Evolutionary conservation across 106 monocot genomes (phyloP).

Genomic region (Hemerocallis citrina): DNA sequence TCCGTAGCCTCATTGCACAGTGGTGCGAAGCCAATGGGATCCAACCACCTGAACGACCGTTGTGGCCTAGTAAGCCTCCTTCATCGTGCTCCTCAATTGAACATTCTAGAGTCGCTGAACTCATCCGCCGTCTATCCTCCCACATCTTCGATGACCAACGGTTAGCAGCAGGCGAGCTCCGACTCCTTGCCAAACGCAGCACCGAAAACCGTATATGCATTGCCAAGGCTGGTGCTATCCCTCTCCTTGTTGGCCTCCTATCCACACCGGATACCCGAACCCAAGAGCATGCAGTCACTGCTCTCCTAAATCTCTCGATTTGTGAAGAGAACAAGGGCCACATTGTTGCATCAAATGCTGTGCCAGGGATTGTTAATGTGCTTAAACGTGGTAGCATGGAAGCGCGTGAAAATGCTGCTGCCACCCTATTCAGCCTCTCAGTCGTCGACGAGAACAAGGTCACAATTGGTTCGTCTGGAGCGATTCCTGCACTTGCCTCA

Average conservation of each 20-base stretch:
- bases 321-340: conserved; percentile 64
- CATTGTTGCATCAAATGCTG: conserved; percentile 47
- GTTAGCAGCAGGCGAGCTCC: conserved; percentile 53
- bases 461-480: conserved; percentile 51
- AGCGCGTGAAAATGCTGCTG: conserved; percentile 79
- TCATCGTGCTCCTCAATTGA: conserved; percentile 35
- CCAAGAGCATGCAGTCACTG: conserved; percentile 80
- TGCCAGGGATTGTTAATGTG: conserved; percentile 62
- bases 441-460: conserved; percentile 74
- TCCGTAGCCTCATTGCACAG: conserved; percentile 85
- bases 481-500: conserved; percentile 51
- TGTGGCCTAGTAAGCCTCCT: conserved; percentile 22
- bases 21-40: conserved; percentile 91
- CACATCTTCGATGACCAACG: conserved; percentile 31
- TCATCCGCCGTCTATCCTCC: conserved; percentile 39
- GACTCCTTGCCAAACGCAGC: conserved; percentile 68
- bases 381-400: conserved; percentile 73
- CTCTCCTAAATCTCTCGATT: conserved; percentile 80
- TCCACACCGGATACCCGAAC: conserved; percentile 33
- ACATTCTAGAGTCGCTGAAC: conserved; percentile 44
- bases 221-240: conserved; percentile 81
- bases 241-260: conserved; percentile 52
- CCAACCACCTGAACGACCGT: conserved; percentile 61
- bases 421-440: conserved; percentile 75
- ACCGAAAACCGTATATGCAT: conserved; percentile 68